Conservation (phyloP, 2,329 filamentous ascomycete species). For the Paraconiothyrium brasiliense region DNA sequence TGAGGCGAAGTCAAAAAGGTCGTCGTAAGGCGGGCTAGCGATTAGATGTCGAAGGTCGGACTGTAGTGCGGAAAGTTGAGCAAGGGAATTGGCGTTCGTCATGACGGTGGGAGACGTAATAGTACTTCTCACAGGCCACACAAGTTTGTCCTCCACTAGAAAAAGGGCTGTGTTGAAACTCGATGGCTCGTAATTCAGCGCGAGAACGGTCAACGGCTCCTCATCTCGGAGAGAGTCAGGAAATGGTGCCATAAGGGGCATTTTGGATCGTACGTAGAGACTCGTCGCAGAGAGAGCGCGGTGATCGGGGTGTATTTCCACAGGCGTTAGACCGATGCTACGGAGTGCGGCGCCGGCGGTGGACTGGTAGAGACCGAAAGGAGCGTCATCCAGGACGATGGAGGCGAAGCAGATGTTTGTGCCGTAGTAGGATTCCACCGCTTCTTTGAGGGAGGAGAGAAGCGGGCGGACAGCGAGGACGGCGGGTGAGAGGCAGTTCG, state of each 20-base stretch:
- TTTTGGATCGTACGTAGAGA: background rate
- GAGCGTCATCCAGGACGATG: background rate
- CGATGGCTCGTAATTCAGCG: background rate
- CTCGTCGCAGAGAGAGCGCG: too few relatives aligned
- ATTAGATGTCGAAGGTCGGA: background rate
- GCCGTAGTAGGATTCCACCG: background rate
- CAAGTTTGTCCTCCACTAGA: background rate
- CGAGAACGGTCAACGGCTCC: background rate
- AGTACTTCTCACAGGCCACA: background rate
- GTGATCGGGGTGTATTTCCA: background rate
- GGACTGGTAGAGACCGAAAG: background rate
- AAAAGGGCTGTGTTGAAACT: background rate
- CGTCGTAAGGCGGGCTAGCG: background rate
- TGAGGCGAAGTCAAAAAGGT: background rate
- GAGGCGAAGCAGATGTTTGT: constrained; percentile 1
- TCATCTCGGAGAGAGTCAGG: background rate
- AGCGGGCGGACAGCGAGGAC: background rate
- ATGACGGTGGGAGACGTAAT: background rate
- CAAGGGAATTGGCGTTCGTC: background rate
- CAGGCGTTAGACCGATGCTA: background rate
- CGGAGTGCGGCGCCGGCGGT: background rate
- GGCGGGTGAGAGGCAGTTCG: background rate
- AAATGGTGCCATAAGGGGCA: background rate
- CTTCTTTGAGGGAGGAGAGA: background rate
- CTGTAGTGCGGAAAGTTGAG: background rate